Conservation (phyloP, 2,329 filamentous ascomycete genomes). For the Magnaporthiopsis incrustans region DNA sequence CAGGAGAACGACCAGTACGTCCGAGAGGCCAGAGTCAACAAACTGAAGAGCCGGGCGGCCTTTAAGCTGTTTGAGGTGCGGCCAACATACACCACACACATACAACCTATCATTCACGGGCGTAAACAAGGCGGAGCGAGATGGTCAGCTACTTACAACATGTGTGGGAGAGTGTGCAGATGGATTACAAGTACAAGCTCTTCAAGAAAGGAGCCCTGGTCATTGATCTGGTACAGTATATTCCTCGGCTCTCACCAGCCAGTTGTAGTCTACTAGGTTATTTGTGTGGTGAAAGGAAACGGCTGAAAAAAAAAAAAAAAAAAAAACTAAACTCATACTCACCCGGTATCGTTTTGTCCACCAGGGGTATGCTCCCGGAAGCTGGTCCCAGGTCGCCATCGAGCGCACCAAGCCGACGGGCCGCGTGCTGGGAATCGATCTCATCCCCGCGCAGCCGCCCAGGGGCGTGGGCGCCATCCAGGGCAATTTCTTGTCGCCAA, state of each 20-base stretch:
- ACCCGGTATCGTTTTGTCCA: background rate
- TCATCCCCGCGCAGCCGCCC: conserved; percentile 87
- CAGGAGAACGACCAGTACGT: conserved; percentile 67
- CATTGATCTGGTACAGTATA: conserved; percentile 67
- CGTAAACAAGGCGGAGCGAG: background rate
- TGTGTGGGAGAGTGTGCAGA: conserved; percentile 35
- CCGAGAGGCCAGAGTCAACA: conserved; percentile 66
- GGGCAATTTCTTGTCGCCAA: conserved; percentile 76
- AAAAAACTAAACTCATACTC: background rate
- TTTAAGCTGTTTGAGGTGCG: conserved; percentile 83
- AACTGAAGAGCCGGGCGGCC: conserved; percentile 81
- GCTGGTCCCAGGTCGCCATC: conserved; percentile 74
- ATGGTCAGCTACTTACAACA: background rate
- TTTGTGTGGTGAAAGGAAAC: background rate
- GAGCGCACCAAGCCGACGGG: conserved; percentile 70
- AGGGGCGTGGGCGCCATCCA: conserved; percentile 90
- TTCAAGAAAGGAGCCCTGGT: conserved; percentile 79
- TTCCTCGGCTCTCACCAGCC: background rate
- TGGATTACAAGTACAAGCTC: conserved; percentile 72
- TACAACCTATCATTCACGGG: background rate
- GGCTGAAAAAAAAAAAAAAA: too few relatives aligned
- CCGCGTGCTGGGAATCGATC: conserved; percentile 81
- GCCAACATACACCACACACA: conserved; percentile 10
- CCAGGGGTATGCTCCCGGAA: conserved; percentile 69
- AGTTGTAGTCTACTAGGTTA: background rate